phyloP scores from a whole-genome alignment of 2,329 filamentous ascomycete genomes.

The Paecilomyces niveus region DNA sequence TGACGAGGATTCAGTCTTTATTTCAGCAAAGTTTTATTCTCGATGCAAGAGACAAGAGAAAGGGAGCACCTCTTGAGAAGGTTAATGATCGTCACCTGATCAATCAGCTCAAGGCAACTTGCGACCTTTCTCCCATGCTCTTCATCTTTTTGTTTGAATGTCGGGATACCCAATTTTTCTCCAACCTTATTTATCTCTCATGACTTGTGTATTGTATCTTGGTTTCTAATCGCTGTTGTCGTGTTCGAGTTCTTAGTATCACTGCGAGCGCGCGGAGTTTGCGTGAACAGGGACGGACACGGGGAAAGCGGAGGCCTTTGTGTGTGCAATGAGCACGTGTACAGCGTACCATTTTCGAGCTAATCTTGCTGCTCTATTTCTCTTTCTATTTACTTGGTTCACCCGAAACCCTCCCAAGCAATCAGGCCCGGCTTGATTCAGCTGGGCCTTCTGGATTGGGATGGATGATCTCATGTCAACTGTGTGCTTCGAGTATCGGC shows the following conservation, averaged over 20 bases:
- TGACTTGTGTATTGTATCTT: not conserved
- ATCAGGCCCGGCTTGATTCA: not conserved
- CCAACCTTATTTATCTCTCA: not conserved
- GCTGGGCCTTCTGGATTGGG: not conserved
- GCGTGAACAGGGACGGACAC: not conserved
- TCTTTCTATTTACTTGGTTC: not conserved
- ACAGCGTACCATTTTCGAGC: not conserved
- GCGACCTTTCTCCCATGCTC: not conserved
- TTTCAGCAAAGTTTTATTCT: not conserved
- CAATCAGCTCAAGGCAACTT: not conserved
- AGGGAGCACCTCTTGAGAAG: not conserved
- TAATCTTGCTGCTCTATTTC: not conserved
- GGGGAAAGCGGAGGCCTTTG: not conserved
- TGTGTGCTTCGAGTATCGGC: not conserved
- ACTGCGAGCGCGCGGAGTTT: not conserved
- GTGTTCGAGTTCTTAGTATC: not conserved
- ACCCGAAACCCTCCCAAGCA: not conserved
- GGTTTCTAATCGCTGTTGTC: not conserved
- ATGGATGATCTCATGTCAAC: not conserved
- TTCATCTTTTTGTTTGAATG: not conserved
- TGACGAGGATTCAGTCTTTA: not conserved
- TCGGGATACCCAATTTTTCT: not conserved
- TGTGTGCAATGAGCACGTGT: not conserved
- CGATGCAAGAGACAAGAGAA: not conserved
- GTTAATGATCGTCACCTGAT: not conserved